These are phyloP conservation scores for Phytopythium helicoides DNA, from an alignment of 352 stramenopile species.

Conservation along the genomic window DNA sequence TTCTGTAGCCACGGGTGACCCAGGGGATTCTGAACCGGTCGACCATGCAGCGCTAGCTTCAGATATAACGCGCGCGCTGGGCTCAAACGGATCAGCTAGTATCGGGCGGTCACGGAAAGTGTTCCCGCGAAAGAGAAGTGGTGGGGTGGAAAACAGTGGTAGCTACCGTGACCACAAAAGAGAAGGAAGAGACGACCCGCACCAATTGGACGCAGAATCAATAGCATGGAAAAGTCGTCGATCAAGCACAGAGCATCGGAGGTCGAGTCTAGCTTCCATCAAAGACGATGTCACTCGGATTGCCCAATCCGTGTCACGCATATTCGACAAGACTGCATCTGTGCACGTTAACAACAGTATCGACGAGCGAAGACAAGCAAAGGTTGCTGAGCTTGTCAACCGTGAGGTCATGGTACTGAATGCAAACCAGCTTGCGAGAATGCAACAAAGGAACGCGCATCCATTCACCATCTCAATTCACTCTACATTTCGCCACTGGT, in stretches of 20 bases:
- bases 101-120: not conserved
- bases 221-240: not conserved
- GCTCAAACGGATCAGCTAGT: not conserved
- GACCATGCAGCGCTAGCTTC: not conserved
- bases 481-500: slow-evolving; percentile 59
- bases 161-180: not conserved
- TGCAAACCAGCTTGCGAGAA: slow-evolving; percentile 52
- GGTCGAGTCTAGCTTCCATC: slow-evolving; percentile 16
- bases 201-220: not conserved
- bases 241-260: slow-evolving; percentile 4
- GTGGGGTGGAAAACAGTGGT: not conserved
- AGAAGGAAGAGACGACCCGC: not conserved
- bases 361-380: slow-evolving; percentile 33
- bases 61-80: not conserved
- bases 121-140: not conserved
- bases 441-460: slow-evolving; percentile 44
- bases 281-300: slow-evolving; percentile 28
- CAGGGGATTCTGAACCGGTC: not conserved
- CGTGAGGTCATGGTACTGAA: slow-evolving; percentile 65
- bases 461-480: slow-evolving; percentile 59
- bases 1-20: not conserved
- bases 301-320: slow-evolving; percentile 27
- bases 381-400: slow-evolving; percentile 53
- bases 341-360: slow-evolving; percentile 22
- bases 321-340: slow-evolving; percentile 39